These are phyloP conservation scores for Oryza nivara DNA, from an alignment of 176 grass and related monocot species.

Conservation along the genomic window DNA sequence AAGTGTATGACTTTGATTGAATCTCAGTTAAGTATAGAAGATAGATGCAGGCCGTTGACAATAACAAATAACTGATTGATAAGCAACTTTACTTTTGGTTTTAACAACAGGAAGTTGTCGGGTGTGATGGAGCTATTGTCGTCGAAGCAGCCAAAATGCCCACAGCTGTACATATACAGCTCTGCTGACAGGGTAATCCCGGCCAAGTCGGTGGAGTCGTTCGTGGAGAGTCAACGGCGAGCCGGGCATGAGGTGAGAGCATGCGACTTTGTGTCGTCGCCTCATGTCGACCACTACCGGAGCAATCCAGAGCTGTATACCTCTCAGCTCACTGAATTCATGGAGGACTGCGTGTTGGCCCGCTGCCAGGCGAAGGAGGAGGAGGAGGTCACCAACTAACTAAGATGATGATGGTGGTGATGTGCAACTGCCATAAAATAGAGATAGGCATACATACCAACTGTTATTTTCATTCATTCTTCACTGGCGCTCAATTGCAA, in stretches of 20 bases:
- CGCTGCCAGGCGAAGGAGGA: not conserved
- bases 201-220: conserved; percentile 77
- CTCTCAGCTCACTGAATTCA: conserved; percentile 64
- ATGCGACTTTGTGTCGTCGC: conserved; percentile 77
- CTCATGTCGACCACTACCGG: conserved; percentile 83
- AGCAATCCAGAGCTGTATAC: conserved; percentile 74
- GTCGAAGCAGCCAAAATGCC: conserved; percentile 74
- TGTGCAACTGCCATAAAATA: conserved; percentile 23
- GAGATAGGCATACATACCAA: not conserved
- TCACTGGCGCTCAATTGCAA: conserved; percentile 44
- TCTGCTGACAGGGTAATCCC: conserved; percentile 85
- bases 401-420: not conserved
- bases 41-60: not conserved
- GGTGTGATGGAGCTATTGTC: conserved; percentile 74
- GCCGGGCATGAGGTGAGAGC: conserved; percentile 62
- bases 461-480: conserved; percentile 36
- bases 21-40: not conserved
- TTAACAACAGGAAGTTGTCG: conserved; percentile 61
- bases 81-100: not conserved
- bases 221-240: conserved; percentile 67
- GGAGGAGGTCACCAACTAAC: not conserved
- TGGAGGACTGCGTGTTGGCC: conserved; percentile 67
- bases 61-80: not conserved
- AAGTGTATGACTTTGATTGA: not conserved
- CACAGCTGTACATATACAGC: conserved; percentile 90